phyloP scores from a whole-genome alignment of 116 monocot genomes.

The Trichopus zeylanicus region DNA sequence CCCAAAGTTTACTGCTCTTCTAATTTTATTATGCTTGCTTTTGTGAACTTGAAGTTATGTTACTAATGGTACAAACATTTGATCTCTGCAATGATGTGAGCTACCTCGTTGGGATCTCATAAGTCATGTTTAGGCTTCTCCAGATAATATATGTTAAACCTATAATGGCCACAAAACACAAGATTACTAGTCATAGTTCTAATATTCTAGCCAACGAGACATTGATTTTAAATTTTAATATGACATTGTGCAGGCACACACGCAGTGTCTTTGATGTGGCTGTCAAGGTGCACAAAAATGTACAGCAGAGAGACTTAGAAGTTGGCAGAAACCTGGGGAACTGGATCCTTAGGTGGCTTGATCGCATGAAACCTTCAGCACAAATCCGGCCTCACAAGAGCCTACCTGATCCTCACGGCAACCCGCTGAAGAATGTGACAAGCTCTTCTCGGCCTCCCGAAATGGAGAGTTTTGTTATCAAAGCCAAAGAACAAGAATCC shows the following conservation, averaged over 20 bases:
- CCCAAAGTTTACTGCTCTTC: too few species aligned
- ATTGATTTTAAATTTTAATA: not conserved
- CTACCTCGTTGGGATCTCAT: too few species aligned
- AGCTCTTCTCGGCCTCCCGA: slow-evolving; percentile 1
- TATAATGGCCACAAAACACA: too few species aligned
- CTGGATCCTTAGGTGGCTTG: slow-evolving; percentile 39
- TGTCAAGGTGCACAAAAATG: slow-evolving; percentile 45
- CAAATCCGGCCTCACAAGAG: slow-evolving; percentile 24
- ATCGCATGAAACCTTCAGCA: slow-evolving; percentile 46
- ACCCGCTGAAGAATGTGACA: slow-evolving; percentile 13
- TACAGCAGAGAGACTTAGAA: slow-evolving; percentile 53
- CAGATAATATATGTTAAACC: too few species aligned
- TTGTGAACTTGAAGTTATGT: too few species aligned
- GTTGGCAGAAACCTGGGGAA: slow-evolving; percentile 41
- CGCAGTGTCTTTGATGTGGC: slow-evolving; percentile 38
- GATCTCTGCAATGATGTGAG: too few species aligned
- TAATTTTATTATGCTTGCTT: too few species aligned
- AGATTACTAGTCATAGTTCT: not conserved
- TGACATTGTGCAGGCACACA: slow-evolving; percentile 31
- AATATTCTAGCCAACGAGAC: not conserved
- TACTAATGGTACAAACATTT: too few species aligned
- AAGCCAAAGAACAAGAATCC: slow-evolving; percentile 14
- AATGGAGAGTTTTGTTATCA: slow-evolving; percentile 7
- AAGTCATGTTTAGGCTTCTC: too few species aligned
- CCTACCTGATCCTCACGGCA: not conserved